Evolutionary conservation across 345 rosid genomes (phyloP), one percentile per base, ranked within the genome.

Genomic region (Eucalyptus dawsonii): DNA sequence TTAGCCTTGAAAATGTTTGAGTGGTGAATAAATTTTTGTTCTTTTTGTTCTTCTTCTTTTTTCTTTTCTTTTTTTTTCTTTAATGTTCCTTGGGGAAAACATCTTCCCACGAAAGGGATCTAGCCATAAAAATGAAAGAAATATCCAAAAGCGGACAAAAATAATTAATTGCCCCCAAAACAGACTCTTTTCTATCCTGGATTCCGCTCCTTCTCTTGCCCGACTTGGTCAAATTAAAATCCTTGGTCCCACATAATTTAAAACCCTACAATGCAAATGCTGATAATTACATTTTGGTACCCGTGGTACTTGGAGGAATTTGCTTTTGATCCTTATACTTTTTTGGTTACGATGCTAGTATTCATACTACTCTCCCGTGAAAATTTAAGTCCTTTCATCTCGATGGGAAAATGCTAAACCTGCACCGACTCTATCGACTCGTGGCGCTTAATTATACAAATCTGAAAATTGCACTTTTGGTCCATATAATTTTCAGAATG

Each of bases 51-150:
- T 58, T 62, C 19, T 50, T 50, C 51, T 27, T 12, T 12, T 27
- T 13, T 3, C 1, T 12, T 12, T 2, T 6, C 13, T 6, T 4
- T 0, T 7, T 62, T 12, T 13, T 27, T 6, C 14, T 62, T 6
- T 14, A 0, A 29, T 29, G 16, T 62, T 62, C 4, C 76, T 65
- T 65, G 40, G 21, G 76, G 22, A 44, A 40, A 76, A 40, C 83
- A 21, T 76, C 83, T 76, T 76, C 83, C 47, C 47, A 76, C 14
- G 47, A 76, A 72, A 37, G 24, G 47, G 83, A 72, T 67, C 15
- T 37, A 22, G 27, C 42, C 83, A 76, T 11, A 72, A 6, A 37
- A 40, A 37, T 11, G 27, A 10, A 40, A 40, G 14, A 29, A 69
- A 72, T 19, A 34, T 34, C 44, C 81, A 17, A 72, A 76, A 72